Evolutionary conservation across 1,284 basidiomycete genomes (phyloP).

Genomic region (Trichosporon sp.): DNA sequence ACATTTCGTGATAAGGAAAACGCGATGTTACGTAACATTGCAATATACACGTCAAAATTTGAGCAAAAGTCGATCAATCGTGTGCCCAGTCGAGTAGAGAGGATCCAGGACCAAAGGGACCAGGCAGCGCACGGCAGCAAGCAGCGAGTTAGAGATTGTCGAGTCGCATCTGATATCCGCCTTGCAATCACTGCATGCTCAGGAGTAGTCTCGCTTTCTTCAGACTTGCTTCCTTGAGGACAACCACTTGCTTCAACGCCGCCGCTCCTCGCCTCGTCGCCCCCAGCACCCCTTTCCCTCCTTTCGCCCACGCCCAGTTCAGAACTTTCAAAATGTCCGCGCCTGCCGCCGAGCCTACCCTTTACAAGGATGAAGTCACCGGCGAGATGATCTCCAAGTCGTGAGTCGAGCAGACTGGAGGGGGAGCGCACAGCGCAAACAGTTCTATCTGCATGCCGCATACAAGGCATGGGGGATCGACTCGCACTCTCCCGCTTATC

Average conservation of each 20-base stretch:
- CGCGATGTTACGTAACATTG: not conserved
- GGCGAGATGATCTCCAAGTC: slow-evolving; percentile 93
- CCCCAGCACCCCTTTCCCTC: not conserved
- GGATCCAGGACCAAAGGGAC: not conserved
- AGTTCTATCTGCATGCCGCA: no score
- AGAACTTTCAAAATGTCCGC: slow-evolving; percentile 43
- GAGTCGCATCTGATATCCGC: not conserved
- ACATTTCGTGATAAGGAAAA: not conserved
- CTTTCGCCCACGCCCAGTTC: slow-evolving; percentile 2
- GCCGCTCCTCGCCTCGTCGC: not conserved
- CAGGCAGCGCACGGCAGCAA: not conserved
- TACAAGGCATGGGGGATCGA: no score
- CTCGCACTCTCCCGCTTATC: no score
- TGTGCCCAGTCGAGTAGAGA: not conserved
- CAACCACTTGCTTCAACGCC: not conserved
- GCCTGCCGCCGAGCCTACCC: slow-evolving; percentile 30
- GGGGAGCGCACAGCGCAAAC: not conserved
- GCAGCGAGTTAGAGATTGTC: not conserved
- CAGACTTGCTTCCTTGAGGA: not conserved
- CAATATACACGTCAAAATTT: not conserved
- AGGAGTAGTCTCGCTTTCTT: not conserved
- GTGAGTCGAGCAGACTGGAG: slow-evolving; percentile 51
- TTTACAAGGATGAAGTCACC: slow-evolving; percentile 68
- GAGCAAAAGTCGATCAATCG: not conserved
- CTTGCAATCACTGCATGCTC: not conserved